Conservation (phyloP, 129 eudicot genomes). For the Heracleum sosnowskyi region DNA sequence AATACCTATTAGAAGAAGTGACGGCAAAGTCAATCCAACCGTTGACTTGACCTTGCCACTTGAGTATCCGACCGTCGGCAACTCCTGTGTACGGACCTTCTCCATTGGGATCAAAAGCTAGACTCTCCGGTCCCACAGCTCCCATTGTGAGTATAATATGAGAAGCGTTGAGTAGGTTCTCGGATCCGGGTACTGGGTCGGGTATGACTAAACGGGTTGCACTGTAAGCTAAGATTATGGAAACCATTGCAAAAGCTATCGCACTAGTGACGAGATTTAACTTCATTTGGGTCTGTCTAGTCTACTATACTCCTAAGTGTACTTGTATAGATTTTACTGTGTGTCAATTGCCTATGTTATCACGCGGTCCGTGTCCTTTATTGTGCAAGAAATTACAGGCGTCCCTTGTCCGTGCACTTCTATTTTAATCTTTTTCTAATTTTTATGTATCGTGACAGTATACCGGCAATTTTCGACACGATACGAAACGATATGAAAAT, state of each 20-base stretch:
- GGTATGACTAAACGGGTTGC: slow-evolving; percentile 26
- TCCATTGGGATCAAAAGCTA: slow-evolving; percentile 64
- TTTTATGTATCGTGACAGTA: too few species aligned
- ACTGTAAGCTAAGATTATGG: slow-evolving; percentile 20
- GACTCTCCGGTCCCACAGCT: slow-evolving; percentile 84
- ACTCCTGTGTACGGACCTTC: slow-evolving; percentile 79
- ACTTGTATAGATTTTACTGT: too few species aligned
- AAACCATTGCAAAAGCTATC: slow-evolving; percentile 18
- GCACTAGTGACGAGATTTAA: slow-evolving; percentile 27
- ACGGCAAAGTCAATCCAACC: slow-evolving; percentile 70
- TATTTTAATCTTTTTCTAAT: too few species aligned
- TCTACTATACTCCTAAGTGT: not conserved
- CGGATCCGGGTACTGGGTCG: slow-evolving; percentile 18
- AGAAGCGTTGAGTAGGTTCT: slow-evolving; percentile 25
- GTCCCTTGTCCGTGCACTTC: too few species aligned
- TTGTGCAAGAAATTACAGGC: too few species aligned
- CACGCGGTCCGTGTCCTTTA: too few species aligned
- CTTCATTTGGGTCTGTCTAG: not conserved
- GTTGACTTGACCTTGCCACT: slow-evolving; percentile 28
- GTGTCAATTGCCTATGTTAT: too few species aligned
- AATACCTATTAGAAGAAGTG: slow-evolving; percentile 60
- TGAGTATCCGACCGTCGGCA: slow-evolving; percentile 86
- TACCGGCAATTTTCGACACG: too few species aligned
- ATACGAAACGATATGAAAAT: too few species aligned
- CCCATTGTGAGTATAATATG: slow-evolving; percentile 25